Evolutionary conservation across 176 grass and related monocot genomes (phyloP).

Genomic region (Triticum monococcum): DNA sequence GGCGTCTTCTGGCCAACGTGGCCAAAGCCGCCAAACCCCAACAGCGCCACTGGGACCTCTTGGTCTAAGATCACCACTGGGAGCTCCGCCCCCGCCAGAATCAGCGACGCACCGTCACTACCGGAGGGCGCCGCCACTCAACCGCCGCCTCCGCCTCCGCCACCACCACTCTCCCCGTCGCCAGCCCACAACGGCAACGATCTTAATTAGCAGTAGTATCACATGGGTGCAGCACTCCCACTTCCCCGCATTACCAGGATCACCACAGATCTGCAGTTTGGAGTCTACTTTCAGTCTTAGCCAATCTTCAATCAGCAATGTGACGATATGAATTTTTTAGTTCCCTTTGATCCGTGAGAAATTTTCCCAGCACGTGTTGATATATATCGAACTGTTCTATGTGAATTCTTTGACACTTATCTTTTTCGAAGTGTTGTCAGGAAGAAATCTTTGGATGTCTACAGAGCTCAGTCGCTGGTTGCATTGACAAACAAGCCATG

Average conservation of each 20-base stretch:
- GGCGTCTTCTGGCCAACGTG: not conserved
- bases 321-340: not conserved
- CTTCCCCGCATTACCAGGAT: not conserved
- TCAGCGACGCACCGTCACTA: not conserved
- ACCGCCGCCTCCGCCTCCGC: not conserved
- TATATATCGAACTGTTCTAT: not conserved
- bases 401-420: not conserved
- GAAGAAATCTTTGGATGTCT: not conserved
- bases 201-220: not conserved
- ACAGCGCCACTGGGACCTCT: not conserved
- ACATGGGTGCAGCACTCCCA: not conserved
- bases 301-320: not conserved
- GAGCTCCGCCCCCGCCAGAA: constrained; percentile 11
- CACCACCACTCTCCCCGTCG: not conserved
- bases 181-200: too few species aligned
- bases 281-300: not conserved
- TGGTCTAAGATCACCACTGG: not conserved
- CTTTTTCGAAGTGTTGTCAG: not conserved
- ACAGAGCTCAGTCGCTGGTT: not conserved
- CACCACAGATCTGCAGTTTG: not conserved
- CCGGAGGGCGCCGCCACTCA: not conserved
- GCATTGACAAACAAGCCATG: not conserved
- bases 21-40: not conserved
- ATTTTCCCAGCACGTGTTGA: not conserved
- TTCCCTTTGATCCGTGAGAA: not conserved